Evolutionary conservation across 1,139 yeast genomes (phyloP).

Genomic region (Eremothecium cymbalariae): DNA sequence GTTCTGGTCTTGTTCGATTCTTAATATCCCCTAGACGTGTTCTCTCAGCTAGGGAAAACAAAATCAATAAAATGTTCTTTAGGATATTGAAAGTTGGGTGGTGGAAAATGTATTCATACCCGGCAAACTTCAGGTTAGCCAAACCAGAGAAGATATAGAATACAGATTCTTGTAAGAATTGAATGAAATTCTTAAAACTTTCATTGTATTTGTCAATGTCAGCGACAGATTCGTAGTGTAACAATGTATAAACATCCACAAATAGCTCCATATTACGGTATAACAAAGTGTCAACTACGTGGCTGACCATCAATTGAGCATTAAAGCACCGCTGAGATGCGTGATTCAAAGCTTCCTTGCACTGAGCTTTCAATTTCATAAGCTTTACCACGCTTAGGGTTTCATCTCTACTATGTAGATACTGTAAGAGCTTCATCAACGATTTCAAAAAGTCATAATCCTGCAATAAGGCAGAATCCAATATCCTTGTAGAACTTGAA

Average conservation of each 20-base stretch:
- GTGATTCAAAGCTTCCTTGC: conserved; percentile 3
- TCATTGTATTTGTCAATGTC: conserved; percentile 18
- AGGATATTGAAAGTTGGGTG: conserved; percentile 22
- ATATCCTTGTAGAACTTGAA: conserved; percentile 17
- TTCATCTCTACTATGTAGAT: conserved; percentile 23
- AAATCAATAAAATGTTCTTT: conserved; percentile 19
- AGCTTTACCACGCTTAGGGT: conserved; percentile 21
- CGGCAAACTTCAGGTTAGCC: conserved; percentile 28
- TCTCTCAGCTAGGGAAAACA: conserved; percentile 21
- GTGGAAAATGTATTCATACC: conserved; percentile 26
- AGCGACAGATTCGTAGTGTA: conserved; percentile 22
- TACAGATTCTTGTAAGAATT: conserved; percentile 24
- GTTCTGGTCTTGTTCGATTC: conserved; percentile 10
- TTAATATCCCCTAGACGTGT: neutral
- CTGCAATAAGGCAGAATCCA: conserved; percentile 23
- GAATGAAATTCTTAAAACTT: conserved; percentile 20
- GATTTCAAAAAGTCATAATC: conserved; percentile 18
- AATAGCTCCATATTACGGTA: conserved; percentile 23
- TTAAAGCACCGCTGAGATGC: conserved; percentile 18
- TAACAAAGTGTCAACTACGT: conserved; percentile 24
- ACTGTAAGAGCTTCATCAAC: conserved; percentile 21
- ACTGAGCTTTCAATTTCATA: conserved; percentile 10
- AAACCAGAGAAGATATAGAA: conserved; percentile 29
- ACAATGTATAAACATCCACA: conserved; percentile 18
- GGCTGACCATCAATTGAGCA: conserved; percentile 20